Conservation (phyloP, 495 filamentous ascomycete genomes). For the Tuber umbilicatum region DNA sequence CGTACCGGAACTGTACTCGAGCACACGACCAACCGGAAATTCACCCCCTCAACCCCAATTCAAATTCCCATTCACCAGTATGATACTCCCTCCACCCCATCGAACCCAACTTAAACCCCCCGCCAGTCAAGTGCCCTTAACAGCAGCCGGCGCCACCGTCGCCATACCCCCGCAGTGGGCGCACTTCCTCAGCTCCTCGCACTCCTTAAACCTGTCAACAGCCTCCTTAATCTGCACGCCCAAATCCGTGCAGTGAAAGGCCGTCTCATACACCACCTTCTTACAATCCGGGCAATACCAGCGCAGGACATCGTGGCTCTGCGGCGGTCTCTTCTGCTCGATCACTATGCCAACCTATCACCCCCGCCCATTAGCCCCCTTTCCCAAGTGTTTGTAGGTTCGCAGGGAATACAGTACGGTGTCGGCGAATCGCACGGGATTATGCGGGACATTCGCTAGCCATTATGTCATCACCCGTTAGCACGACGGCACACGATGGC, state of each 20-base stretch:
- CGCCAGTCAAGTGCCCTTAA: conserved; percentile 34
- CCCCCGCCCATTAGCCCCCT: not conserved
- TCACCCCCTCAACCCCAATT: not conserved
- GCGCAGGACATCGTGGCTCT: conserved; percentile 66
- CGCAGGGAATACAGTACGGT: conserved; percentile 40
- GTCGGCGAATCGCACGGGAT: conserved; percentile 58
- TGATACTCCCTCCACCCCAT: not conserved
- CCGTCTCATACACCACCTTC: conserved; percentile 72
- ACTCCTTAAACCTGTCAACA: conserved; percentile 71
- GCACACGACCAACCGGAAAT: not conserved
- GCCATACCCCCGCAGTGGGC: conserved; percentile 70
- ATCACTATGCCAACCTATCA: conserved; percentile 68
- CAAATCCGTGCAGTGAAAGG: conserved; percentile 82
- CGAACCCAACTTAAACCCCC: not conserved
- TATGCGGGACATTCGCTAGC: conserved; percentile 75
- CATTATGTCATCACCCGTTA: not conserved
- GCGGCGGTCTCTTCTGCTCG: conserved; percentile 71
- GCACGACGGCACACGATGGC: not conserved
- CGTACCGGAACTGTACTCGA: not conserved
- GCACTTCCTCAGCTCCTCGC: conserved; percentile 64
- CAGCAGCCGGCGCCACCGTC: conserved; percentile 43
- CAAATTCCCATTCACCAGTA: not conserved
- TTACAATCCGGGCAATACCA: conserved; percentile 77
- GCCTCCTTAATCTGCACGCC: conserved; percentile 97
- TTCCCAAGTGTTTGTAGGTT: not conserved